A percentile compares a stretch with the other conserved stretches of the same genome.
Conservation (phyloP, 1,284 basidiomycete species). For the Sanghuangporus weigelae region DNA sequence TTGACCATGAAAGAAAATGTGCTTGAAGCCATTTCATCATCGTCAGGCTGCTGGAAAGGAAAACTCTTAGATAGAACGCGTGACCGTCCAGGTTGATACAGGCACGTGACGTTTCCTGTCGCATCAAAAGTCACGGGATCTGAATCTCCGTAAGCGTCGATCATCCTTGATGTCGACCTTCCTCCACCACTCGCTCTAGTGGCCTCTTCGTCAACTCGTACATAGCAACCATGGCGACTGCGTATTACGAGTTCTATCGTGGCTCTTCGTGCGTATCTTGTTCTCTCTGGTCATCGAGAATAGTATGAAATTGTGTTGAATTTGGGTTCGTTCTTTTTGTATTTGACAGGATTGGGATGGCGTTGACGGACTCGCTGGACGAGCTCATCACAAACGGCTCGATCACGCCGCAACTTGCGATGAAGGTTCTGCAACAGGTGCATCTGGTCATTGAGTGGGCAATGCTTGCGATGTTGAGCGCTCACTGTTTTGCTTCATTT, state of each 20-base stretch:
- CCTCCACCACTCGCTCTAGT: neutral
- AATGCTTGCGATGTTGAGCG: constrained; percentile 19
- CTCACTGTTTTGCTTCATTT: constrained; percentile 1
- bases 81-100: neutral
- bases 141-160: neutral
- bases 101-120: neutral
- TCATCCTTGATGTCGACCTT: constrained; percentile 8
- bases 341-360: constrained; percentile 82
- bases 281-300: neutral
- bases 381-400: constrained; percentile 96
- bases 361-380: constrained; percentile 97
- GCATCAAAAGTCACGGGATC: neutral
- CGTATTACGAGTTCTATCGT: constrained; percentile 89
- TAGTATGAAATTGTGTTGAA: neutral
- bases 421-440: constrained; percentile 96
- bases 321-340: neutral
- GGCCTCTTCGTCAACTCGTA: neutral
- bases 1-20: neutral
- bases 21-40: neutral
- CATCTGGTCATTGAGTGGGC: neutral
- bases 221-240: constrained; percentile 55
- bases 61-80: neutral
- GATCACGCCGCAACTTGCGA: constrained; percentile 95
- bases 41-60: neutral
- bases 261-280: constrained; percentile 69